A percentile compares a stretch with the other conserved stretches of the same genome.
phyloP scores from a whole-genome alignment of 352 stramenopile genomes.

The Phytophthora rubi region DNA sequence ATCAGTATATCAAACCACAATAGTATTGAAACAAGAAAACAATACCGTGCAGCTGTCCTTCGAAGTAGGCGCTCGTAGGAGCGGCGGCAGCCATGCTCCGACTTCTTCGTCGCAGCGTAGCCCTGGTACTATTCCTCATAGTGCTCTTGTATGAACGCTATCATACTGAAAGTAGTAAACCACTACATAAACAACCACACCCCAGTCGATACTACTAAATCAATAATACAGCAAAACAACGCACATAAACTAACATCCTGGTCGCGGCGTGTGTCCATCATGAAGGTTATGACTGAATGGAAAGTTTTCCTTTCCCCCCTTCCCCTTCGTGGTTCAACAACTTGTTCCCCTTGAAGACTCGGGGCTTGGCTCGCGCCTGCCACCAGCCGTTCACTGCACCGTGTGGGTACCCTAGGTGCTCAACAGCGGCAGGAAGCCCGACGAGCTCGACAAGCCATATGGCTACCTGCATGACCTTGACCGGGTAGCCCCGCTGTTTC shows the following conservation, averaged over 20 bases:
- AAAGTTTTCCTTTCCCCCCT: background rate
- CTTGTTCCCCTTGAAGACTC: background rate
- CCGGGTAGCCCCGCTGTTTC: background rate
- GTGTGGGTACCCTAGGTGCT: conserved; percentile 1
- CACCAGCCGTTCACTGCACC: conserved; percentile 1
- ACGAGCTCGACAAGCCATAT: background rate
- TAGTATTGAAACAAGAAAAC: too few relatives aligned
- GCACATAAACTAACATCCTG: conserved; percentile 5
- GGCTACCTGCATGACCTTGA: background rate
- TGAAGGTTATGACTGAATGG: conserved; percentile 8
- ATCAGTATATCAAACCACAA: too few relatives aligned
- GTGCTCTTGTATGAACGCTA: background rate
- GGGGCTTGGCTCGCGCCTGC: background rate
- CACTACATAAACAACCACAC: background rate
- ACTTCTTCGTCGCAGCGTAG: too few relatives aligned
- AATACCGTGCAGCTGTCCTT: too few relatives aligned
- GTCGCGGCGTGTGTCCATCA: conserved; percentile 5
- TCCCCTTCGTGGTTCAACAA: background rate
- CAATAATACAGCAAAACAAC: background rate
- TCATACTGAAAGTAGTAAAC: background rate
- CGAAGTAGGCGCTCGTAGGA: too few relatives aligned
- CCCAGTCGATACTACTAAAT: background rate
- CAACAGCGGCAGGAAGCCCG: background rate
- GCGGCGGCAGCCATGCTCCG: too few relatives aligned
- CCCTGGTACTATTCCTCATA: too few relatives aligned